Percentiles rank a stretch among this genome's conserved stretches.
phyloP scores from a whole-genome alignment of 768 basidiomycete genomes.

The Chalciporus sphaerocephalus region DNA sequence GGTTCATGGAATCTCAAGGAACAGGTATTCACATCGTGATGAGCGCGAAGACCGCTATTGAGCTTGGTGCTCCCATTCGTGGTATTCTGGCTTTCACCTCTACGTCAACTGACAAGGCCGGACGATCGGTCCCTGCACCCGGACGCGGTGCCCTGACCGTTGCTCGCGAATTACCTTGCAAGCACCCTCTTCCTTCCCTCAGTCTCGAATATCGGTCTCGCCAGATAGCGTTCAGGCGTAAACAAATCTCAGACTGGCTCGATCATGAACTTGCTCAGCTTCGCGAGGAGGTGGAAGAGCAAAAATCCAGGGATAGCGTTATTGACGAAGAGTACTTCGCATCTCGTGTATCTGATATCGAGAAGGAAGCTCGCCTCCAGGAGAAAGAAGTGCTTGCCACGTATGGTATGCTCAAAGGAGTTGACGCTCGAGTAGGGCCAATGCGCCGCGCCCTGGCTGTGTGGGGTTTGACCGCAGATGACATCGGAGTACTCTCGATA shows the following conservation, averaged over 20 bases:
- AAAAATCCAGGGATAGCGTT: constrained; percentile 48
- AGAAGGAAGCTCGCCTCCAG: constrained; percentile 85
- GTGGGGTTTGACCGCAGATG: constrained; percentile 92
- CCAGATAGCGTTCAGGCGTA: constrained; percentile 92
- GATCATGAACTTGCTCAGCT: constrained; percentile 82
- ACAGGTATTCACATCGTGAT: constrained; percentile 96
- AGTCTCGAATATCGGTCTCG: constrained; percentile 86
- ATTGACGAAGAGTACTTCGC: constrained; percentile 68
- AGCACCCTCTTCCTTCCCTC: constrained; percentile 75
- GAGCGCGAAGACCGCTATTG: constrained; percentile 93
- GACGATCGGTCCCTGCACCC: constrained; percentile 95
- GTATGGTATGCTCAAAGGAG: constrained; percentile 93
- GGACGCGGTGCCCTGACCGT: constrained; percentile 89
- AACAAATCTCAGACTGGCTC: constrained; percentile 93
- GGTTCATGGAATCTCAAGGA: constrained; percentile 98
- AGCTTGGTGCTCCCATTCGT: constrained; percentile 90
- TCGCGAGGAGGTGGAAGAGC: constrained; percentile 67
- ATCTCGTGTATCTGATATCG: constrained; percentile 75
- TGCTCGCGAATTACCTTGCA: constrained; percentile 78
- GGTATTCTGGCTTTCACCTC: constrained; percentile 94
- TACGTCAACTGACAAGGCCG: constrained; percentile 97
- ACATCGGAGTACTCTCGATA: constrained; percentile 85
- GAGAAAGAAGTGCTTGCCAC: constrained; percentile 90
- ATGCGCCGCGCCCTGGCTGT: constrained; percentile 94
- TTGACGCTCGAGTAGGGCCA: constrained; percentile 81